Evolutionary conservation across 805 yeast genomes (phyloP), one percentile per base, ranked within the genome.

Genomic region (Candida maesae): DNA sequence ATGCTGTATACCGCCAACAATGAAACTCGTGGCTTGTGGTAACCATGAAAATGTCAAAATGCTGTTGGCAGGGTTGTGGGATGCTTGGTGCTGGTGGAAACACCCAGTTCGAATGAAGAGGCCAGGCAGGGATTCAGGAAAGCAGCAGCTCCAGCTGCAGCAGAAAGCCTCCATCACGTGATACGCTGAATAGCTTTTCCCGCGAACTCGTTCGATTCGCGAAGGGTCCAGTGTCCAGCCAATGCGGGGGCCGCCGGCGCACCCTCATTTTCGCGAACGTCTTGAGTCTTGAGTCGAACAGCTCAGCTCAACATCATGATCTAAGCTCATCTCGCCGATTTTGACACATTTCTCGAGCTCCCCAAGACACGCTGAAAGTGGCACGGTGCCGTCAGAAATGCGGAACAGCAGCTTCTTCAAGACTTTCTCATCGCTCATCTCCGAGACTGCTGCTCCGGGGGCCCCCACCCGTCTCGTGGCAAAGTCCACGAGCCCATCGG

Each of bases 371-470:
- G 8, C 12, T n/a, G 6, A 8, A 8, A n/a, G n/a, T n/a, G n/a
- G n/a, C 28, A 25, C 28, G 12, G n/a, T 6, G 28, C 39, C 39
- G 47, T 39, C 47, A 3, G 36, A 39, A 14, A 36, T 43, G 23
- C 38, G 44, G 10, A 43, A 43, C 33, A 36, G 33, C 28, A 39
- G 43, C 26, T 25, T 43, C 13, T 14, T 43, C 13, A 36, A 39
- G 34, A 43, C 47, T 4, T 23, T 43, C n/a, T 31, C 33, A 34
- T 30, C 44, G 7, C 44, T 43, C 14, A 39, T 43, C 30, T 43
- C 47, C 7, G 47, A 43, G 34, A 42, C 46, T 13, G 47, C 47
- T 3, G 44, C 47, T 2, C 47, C 47, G 6, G 44, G 44, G 7
- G 16, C 24, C 24, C 24, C 24, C 7, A 21, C 24, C 7, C 24